Evolutionary conservation across 1,139 yeast species (phyloP), one percentile per base, ranked within the genome.

Genomic region (Lipomyces yarrowii): DNA sequence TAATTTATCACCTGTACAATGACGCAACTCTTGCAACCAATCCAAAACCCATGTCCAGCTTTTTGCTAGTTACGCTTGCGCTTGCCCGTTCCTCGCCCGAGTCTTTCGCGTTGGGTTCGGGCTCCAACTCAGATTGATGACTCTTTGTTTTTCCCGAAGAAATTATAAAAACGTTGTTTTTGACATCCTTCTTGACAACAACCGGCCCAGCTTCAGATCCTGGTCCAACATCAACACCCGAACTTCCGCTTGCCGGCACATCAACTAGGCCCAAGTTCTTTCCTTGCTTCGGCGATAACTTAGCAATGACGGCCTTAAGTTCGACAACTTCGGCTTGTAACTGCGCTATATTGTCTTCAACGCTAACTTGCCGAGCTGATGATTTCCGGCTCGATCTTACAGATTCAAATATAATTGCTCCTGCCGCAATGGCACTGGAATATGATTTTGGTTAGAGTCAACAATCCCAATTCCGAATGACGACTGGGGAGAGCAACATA

Each of bases 331-430:
- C 94, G 64, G 84, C 86, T 75, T 90, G 96, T 33, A 90, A 78
- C 1, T 86, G 82, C 58, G 83, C 77, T 61, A 90, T 87, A 74
- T 90, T 96, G 73, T 87, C 92, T 15, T 86, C 86, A 21, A 89
- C 82, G 0, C 84, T 82, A 68, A 87, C 91, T 67, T 88, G 82
- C 68, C 91, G 83, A 56, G 81, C 81, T 62, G 79, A 76, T 69
- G 88, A 91, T 78, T 89, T 89, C 73, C 85, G 84, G 53, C 91
- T 80, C 60, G 91, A 86, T 70, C 94, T 82, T 72, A 84, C 82
- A 59, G 90, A 83, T 74, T 91, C 97, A 75, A 84, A 90, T 33
- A 91, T 75, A n/a, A 91, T 87, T 63, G 90, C 81, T 0, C 88
- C 83, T 5, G 96, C 96, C 2, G 96, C 97, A 32, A 91, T 96